phyloP scores from a whole-genome alignment of 306 rosid species.

The Adenanthera pavonina region DNA sequence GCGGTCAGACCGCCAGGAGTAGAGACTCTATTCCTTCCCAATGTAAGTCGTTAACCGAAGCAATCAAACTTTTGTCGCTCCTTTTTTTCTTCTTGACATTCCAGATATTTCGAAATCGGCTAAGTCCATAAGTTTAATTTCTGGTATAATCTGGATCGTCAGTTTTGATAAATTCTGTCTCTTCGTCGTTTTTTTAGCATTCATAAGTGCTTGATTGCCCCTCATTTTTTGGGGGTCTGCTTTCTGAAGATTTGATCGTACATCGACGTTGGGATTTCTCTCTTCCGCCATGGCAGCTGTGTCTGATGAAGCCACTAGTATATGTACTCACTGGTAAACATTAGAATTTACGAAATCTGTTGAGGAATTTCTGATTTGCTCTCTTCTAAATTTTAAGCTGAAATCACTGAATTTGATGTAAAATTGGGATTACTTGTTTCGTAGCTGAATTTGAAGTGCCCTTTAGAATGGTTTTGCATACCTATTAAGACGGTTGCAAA shows the following conservation, averaged over 20 bases:
- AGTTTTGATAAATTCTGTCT: neutral
- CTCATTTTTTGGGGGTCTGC: neutral
- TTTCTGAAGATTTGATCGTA: slow-evolving; percentile 36
- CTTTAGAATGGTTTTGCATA: neutral
- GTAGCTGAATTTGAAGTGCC: neutral
- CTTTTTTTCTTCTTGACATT: neutral
- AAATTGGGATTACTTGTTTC: slow-evolving; percentile 30
- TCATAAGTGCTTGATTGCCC: neutral
- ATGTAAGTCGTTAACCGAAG: slow-evolving; percentile 15
- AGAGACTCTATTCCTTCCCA: slow-evolving; percentile 11
- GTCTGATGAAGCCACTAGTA: slow-evolving; percentile 59
- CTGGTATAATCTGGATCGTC: slow-evolving; percentile 28
- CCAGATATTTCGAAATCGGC: neutral
- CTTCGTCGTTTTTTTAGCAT: neutral
- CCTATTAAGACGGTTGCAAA: neutral
- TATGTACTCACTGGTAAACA: slow-evolving; percentile 83
- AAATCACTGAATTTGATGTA: neutral
- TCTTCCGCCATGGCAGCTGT: slow-evolving; percentile 63
- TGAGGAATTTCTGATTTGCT: neutral
- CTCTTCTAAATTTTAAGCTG: slow-evolving; percentile 3
- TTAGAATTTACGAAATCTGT: slow-evolving; percentile 3
- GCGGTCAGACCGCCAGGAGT: neutral
- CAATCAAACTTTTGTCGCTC: slow-evolving; percentile 28
- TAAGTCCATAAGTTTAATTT: neutral
- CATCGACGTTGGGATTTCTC: neutral